Evolutionary conservation across 805 yeast species (phyloP).

Genomic region (Wickerhamomyces xylosicus): DNA sequence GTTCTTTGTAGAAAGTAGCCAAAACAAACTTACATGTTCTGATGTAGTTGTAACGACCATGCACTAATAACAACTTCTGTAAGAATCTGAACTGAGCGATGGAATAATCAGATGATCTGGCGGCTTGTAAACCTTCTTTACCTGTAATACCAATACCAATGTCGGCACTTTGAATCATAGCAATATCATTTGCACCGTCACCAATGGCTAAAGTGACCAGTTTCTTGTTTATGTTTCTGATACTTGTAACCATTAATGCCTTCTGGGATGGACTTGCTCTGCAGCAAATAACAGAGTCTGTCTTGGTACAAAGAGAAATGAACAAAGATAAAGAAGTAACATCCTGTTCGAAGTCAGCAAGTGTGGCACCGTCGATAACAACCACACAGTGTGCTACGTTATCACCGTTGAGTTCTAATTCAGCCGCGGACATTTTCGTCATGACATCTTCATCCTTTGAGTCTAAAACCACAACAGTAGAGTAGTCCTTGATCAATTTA

Average conservation of each 20-base stretch:
- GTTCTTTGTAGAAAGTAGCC: constrained; percentile 91
- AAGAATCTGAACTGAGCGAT: constrained; percentile 89
- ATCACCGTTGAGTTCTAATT: constrained; percentile 61
- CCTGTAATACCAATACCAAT: constrained; percentile 98
- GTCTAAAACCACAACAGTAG: constrained; percentile 70
- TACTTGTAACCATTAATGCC: constrained; percentile 75
- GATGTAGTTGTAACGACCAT: constrained; percentile 92
- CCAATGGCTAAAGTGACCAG: constrained; percentile 93
- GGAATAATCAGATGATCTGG: constrained; percentile 88
- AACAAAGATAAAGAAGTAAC: constrained; percentile 63
- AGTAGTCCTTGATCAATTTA: constrained; percentile 83
- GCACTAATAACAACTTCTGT: constrained; percentile 75
- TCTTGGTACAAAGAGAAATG: constrained; percentile 73
- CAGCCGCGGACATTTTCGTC: constrained; percentile 64
- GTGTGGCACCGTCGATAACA: constrained; percentile 90
- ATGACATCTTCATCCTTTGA: constrained; percentile 47
- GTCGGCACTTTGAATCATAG: constrained; percentile 98
- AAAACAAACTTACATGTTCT: constrained; percentile 87
- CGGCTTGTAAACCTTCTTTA: constrained; percentile 94
- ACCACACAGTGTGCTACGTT: constrained; percentile 89
- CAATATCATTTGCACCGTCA: constrained; percentile 98
- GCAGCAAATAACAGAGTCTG: constrained; percentile 89
- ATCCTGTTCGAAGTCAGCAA: constrained; percentile 64
- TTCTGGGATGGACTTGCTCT: constrained; percentile 97
- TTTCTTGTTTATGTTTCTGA: constrained; percentile 56